phyloP scores from a whole-genome alignment of 2,329 filamentous ascomycete species.

The Chalaropsis ovoidea region DNA sequence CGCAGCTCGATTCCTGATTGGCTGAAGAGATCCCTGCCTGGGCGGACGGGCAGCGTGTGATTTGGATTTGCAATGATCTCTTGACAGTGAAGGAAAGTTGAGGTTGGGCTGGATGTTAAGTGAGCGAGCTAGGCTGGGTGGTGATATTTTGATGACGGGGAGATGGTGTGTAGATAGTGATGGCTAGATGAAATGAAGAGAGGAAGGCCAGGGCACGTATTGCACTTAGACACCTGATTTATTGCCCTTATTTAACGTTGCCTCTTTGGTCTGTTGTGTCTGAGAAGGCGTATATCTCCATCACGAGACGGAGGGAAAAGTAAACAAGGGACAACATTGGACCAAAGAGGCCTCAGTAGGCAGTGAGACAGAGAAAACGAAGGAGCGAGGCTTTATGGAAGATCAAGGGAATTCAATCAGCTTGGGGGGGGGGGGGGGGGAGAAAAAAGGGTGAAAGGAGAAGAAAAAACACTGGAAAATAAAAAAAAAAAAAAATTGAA shows the following conservation, averaged over 20 bases:
- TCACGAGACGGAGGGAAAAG: background rate
- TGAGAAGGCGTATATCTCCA: background rate
- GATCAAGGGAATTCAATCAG: too few relatives aligned
- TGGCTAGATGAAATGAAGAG: too few relatives aligned
- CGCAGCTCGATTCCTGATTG: background rate
- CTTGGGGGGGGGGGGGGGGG: background rate
- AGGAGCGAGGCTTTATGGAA: too few relatives aligned
- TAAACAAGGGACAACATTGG: background rate
- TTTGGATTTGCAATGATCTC: background rate
- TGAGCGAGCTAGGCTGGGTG: too few relatives aligned
- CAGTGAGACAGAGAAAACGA: background rate
- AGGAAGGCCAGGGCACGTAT: background rate
- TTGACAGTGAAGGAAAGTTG: background rate
- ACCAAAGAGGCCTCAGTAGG: slow-evolving; percentile 1
- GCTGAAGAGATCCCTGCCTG: background rate
- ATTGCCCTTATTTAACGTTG: background rate
- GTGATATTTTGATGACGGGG: too few relatives aligned
- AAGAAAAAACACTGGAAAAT: background rate
- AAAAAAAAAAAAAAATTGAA: background rate
- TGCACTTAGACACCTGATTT: background rate
- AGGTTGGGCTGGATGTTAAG: too few relatives aligned
- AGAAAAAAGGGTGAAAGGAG: background rate
- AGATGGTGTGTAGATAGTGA: background rate
- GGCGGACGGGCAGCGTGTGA: background rate
- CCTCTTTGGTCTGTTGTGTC: background rate